These are phyloP conservation scores for Fraxinus americana DNA, from an alignment of 257 asterid genomes.

Conservation along the genomic window DNA sequence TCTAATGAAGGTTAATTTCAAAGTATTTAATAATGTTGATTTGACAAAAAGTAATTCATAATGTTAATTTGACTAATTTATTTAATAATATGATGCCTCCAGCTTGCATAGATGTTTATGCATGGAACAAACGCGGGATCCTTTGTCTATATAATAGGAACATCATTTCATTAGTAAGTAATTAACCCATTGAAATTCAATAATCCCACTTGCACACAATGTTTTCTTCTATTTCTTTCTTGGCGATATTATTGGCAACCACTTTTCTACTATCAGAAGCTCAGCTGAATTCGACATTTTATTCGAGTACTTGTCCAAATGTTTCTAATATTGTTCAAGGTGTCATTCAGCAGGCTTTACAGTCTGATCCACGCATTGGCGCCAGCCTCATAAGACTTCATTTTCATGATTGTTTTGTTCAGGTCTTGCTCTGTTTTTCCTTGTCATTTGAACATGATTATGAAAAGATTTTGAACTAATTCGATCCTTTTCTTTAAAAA, in stretches of 20 bases:
- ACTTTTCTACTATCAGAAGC: slow-evolving; percentile 37
- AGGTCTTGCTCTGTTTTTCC: slow-evolving; percentile 25
- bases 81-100: slow-evolving; percentile 9
- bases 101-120: not conserved
- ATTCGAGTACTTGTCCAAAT: slow-evolving; percentile 59
- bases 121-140: slow-evolving; percentile 14
- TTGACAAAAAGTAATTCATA: no score
- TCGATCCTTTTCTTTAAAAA: not conserved
- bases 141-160: not conserved
- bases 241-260: not conserved
- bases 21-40: no score
- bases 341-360: slow-evolving; percentile 52
- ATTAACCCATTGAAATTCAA: not conserved
- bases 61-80: not conserved
- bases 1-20: no score
- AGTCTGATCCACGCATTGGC: slow-evolving; percentile 56
- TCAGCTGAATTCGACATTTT: slow-evolving; percentile 49
- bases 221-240: slow-evolving; percentile 29
- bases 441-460: not conserved
- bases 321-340: slow-evolving; percentile 50
- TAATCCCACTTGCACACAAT: slow-evolving; percentile 7
- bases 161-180: not conserved
- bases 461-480: not conserved
- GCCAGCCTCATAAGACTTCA: slow-evolving; percentile 66
- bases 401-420: slow-evolving; percentile 65